Evolutionary conservation across 1,284 basidiomycete species (phyloP), one percentile per base, ranked within the genome.

Genomic region (Moesziomyces antarcticus): DNA sequence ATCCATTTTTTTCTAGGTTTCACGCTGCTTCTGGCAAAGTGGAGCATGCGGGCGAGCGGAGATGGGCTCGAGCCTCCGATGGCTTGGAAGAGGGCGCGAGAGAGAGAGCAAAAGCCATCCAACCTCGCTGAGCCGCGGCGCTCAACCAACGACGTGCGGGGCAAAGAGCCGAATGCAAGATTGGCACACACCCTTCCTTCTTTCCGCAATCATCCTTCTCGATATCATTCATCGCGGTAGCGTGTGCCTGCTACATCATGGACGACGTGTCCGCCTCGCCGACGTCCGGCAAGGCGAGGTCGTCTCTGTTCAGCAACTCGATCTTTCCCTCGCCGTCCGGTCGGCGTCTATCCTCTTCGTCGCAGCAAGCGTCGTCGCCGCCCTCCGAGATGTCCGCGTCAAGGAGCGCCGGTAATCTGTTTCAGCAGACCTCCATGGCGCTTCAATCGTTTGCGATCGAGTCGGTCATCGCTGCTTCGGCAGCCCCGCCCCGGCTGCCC

Each of bases 401-500:
- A 0, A 46, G 42, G 14, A 47, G 37, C 20, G 6, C 52, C 0
- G 43, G 40, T 8, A 60, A 61, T 30, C 16, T 72, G 33, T 64
- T 78, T 49, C 71, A 75, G 46, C 73, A 75, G 40, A 67, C 75
- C 1, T 71, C 74, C 13, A 73, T 69, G 50, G 70, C 75, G 46
- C 51, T 80, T 56, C 77, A 79, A 18, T 55, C 56, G 3, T 69
- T 80, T 22, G 62, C 78, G 3, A 64, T 83, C 40, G 78, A 80
- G 48, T 75, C 78, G 25, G 65, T 82, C 13, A 41, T 83, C 4
- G 59, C 79, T 6, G 76, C 78, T 11, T 70, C 74, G 5, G 47
- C 74, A 8, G 77, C 78, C 13, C 78, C 80, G 7, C 75, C 78
- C 13, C 59, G 81, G 9, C 67, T 82, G 27, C 80, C 81, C 0